Base-by-base conservation (phyloP, 2,329 filamentous ascomycete species). In the Pestalotiopsis sp. region DNA sequence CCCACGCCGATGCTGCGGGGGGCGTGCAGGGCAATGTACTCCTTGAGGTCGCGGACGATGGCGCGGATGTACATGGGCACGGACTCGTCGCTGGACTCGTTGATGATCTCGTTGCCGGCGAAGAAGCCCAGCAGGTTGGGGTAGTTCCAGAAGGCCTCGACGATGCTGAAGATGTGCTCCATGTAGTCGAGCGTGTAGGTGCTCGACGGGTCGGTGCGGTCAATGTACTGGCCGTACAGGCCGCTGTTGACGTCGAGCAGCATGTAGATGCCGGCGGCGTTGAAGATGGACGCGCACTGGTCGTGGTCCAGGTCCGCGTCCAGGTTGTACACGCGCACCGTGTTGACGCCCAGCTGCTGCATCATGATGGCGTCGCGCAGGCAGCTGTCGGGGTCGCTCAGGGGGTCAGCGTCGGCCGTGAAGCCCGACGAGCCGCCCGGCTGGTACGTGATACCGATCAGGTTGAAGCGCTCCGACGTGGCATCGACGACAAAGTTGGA, bases 91-190 rank as follows among this genome's bases (percentile, higher is more conserved):
- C 23, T 38, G 60, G 88, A 88, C 68, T 79, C 79, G 80, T 92
- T 90, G 81, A 93, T 92, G 75, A 93, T 90, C 81, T 94, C 91
- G 79, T 93, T 93, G 67, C 89, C 91, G 60, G 91, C 90, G 83
- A 93, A 94, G 86, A 91, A 93, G 70, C 87, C 82, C 39, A 90
- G 81, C 12, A 87, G 89, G 80, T 90, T 90, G 76, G 87, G 87
- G 75, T 89, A 90, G 81, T 81, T 82, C 82, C 86, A 86, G 80
- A 90, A 90, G 27, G 87, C 87, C 80, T 90, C 88, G 57, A 90
- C 86, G 31, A 90, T 83, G 69, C 86, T 86, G 76, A 90, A 90
- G 41, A 87, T 89, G 73, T 87, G 86, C 79, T 89, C 89, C 68
- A 90, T 79, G 77, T 90, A 90, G 23, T 77, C 77, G 61, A 78